Percentiles rank a stretch among this genome's conserved stretches.
Evolutionary conservation across 2,329 filamentous ascomycete species (phyloP).

Genomic region (Torrubiella hemipterigena): DNA sequence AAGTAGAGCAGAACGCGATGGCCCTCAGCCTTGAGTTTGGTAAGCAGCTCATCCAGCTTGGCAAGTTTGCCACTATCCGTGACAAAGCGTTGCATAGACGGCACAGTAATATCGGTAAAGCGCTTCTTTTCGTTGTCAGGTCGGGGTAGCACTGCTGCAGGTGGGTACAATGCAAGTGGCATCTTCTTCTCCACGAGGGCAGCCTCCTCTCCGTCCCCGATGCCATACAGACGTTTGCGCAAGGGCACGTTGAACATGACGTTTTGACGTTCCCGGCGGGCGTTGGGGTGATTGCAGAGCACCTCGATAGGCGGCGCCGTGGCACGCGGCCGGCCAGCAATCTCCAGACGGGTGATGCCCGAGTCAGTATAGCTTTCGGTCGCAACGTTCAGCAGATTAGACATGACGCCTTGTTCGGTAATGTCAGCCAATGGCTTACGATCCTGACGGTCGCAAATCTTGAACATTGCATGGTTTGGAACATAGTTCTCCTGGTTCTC

Average conservation of each 20-base stretch:
- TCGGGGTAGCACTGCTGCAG: constrained; percentile 55
- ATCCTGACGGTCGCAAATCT: constrained; percentile 61
- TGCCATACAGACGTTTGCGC: constrained; percentile 64
- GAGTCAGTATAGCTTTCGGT: constrained; percentile 51
- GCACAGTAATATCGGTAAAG: constrained; percentile 84
- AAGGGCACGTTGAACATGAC: constrained; percentile 68
- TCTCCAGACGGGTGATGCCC: constrained; percentile 68
- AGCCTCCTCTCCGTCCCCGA: constrained; percentile 52
- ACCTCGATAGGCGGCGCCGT: constrained; percentile 80
- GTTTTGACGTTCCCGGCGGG: constrained; percentile 55
- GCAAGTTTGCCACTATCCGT: constrained; percentile 96
- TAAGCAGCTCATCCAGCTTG: constrained; percentile 76
- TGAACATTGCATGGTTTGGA: constrained; percentile 68
- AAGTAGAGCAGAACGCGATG: constrained; percentile 96
- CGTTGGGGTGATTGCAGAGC: constrained; percentile 56
- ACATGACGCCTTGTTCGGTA: constrained; percentile 60
- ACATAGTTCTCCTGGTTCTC: constrained; percentile 48
- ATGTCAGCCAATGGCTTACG: constrained; percentile 56
- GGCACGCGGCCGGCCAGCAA: constrained; percentile 65
- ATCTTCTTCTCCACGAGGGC: constrained; percentile 63
- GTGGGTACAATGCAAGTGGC: constrained; percentile 51
- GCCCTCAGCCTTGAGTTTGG: constrained; percentile 79
- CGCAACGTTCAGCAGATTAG: constrained; percentile 69
- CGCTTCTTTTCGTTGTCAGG: constrained; percentile 72
- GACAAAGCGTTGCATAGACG: constrained; percentile 94